Conservation (phyloP, 768 basidiomycete genomes). For the Gymnopilus junonius region DNA sequence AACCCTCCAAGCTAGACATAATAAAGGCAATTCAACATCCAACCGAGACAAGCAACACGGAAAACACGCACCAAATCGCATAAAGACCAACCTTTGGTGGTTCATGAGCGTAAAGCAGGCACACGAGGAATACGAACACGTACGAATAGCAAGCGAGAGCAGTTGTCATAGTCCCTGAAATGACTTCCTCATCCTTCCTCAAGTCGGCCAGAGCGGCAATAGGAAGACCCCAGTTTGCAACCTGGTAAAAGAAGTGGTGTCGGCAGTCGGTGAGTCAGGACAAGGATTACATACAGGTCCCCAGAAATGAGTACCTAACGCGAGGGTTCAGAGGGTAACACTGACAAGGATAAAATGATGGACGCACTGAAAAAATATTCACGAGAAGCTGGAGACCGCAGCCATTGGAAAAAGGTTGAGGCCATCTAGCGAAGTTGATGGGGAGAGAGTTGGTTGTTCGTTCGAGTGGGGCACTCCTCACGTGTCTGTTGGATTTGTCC, state of each 20-base stretch:
- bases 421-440: constrained; percentile 55
- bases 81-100: constrained; percentile 73
- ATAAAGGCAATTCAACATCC: not conserved
- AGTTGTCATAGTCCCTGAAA: constrained; percentile 96
- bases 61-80: constrained; percentile 80
- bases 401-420: constrained; percentile 86
- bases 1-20: constrained; percentile 84
- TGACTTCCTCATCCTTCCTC: constrained; percentile 92
- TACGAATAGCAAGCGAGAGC: constrained; percentile 92
- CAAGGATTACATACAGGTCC: constrained; percentile 74
- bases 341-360: not conserved
- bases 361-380: constrained; percentile 94
- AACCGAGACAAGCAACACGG: constrained; percentile 1
- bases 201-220: constrained; percentile 92
- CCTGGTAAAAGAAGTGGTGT: constrained; percentile 48
- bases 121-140: constrained; percentile 38
- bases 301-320: constrained; percentile 94
- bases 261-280: constrained; percentile 7
- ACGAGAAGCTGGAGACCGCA: constrained; percentile 88
- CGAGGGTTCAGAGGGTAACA: constrained; percentile 8
- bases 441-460: constrained; percentile 11
- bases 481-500: constrained; percentile 22
- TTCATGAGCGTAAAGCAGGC: constrained; percentile 8
- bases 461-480: constrained; percentile 18
- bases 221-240: constrained; percentile 98